Evolutionary conservation across 2,329 filamentous ascomycete genomes (phyloP), one percentile per base, ranked within the genome.

Genomic region (Talaromyces marneffei): DNA sequence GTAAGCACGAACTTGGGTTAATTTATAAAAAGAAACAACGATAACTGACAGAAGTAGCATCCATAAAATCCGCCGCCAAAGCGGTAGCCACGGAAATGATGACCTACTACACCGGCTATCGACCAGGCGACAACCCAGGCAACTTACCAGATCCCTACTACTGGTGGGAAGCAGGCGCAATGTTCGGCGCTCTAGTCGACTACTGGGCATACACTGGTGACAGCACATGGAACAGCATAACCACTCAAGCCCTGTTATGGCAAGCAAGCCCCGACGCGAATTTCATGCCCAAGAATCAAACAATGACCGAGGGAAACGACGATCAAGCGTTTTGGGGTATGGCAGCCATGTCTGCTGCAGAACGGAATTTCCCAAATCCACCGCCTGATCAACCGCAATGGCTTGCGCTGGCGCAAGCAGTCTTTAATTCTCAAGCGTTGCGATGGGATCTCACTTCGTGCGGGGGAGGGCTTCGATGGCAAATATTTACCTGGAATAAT

Each of bases 401-500:
- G 77, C 68, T 78, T n/a, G 78, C 87, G 25, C 80, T 94, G 27
- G 84, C 84, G 7, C 80, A 83, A 67, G 90, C 89, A 65, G 83
- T 90, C 33, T 94, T 90, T 81, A 86, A 92, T 71, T 82, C 83
- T 46, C 87, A 92, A 69, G 81, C 80, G 4, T 74, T 74, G 23
- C 84, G 91, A 50, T 94, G 91, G 91, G 86, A 92, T 71, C 80
- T 77, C 0, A 77, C 79, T 0, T 75, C 78, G 40, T 95, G 91
- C 69, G 81, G 80, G 27, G 91, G 91, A 63, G 91, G 91, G 4
- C 77, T 94, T 52, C 81, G 85, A 61, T 93, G 90, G 90, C 91
- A 96, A 77, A 91, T 96, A 66, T 92, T 87, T 72, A 77, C 82
- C 1, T 84, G 83, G 67, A 93, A 95, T 71, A 86, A 86, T 64